phyloP scores from a whole-genome alignment of 2,329 filamentous ascomycete species.

The Monilinia fructigena region DNA sequence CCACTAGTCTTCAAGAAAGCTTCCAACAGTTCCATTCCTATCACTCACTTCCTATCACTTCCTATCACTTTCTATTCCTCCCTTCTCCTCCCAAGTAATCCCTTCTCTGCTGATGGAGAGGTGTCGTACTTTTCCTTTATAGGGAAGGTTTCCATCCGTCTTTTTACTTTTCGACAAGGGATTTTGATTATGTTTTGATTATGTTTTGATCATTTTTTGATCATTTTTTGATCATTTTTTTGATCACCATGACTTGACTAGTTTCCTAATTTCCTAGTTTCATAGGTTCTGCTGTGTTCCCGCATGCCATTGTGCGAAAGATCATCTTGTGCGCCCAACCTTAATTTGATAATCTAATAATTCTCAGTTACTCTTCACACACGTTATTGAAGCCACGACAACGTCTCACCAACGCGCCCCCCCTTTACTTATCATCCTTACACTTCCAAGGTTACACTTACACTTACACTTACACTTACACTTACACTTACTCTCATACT shows the following conservation, averaged over 20 bases:
- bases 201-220: neutral
- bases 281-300: too few species aligned
- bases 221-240: neutral
- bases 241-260: too few species aligned
- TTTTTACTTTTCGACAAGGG: neutral
- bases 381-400: conserved; percentile 28
- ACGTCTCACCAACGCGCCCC: conserved; percentile 14
- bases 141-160: conserved; percentile 1
- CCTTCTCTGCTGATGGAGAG: neutral
- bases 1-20: too few species aligned
- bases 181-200: neutral
- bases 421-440: conserved; percentile 6
- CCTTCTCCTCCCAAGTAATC: too few species aligned
- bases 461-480: too few species aligned
- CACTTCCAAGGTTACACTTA: too few species aligned
- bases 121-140: neutral
- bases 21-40: too few species aligned
- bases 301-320: too few species aligned
- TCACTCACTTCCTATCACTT: too few species aligned
- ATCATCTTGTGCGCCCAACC: conserved; percentile 14
- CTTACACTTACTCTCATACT: too few species aligned
- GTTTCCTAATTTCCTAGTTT: too few species aligned
- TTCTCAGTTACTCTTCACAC: conserved; percentile 4
- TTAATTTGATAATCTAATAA: conserved; percentile 6
- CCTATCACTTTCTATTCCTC: too few species aligned